A percentile compares a stretch with the other conserved stretches of the same genome.
Conservation (phyloP, 2,329 filamentous ascomycete species). For the Pseudogymnoascus sp. region DNA sequence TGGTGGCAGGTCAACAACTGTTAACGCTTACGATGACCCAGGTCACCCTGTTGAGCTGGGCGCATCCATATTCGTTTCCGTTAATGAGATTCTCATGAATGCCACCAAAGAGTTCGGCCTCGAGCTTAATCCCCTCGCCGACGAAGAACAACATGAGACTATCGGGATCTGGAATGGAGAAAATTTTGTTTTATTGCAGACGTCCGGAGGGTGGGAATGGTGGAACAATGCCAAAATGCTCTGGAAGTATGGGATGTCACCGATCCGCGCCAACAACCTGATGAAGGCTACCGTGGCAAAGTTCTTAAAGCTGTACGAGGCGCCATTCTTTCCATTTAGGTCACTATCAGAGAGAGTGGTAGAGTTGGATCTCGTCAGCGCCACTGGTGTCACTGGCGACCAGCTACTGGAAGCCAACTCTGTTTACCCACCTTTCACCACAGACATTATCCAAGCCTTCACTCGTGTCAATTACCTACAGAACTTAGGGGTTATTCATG, state of each 20-base stretch:
- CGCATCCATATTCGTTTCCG: slow-evolving; percentile 80
- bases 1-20: slow-evolving; percentile 80
- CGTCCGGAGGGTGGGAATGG: slow-evolving; percentile 55
- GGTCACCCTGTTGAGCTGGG: slow-evolving; percentile 71
- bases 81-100: slow-evolving; percentile 74
- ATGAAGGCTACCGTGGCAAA: slow-evolving; percentile 62
- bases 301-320: slow-evolving; percentile 74
- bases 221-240: slow-evolving; percentile 73
- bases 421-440: slow-evolving; percentile 52
- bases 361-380: slow-evolving; percentile 56
- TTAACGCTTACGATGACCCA: slow-evolving; percentile 63
- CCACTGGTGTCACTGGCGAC: slow-evolving; percentile 63
- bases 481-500: slow-evolving; percentile 79
- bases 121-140: slow-evolving; percentile 37
- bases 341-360: slow-evolving; percentile 62
- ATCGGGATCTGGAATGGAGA: slow-evolving; percentile 81
- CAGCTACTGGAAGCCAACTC: slow-evolving; percentile 61
- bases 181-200: slow-evolving; percentile 59
- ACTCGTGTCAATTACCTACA: slow-evolving; percentile 94
- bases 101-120: slow-evolving; percentile 67
- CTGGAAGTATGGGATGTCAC: slow-evolving; percentile 78
- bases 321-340: slow-evolving; percentile 74
- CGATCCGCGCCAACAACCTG: slow-evolving; percentile 62
- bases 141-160: slow-evolving; percentile 30
- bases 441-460: slow-evolving; percentile 79